phyloP scores from a whole-genome alignment of 2,329 filamentous ascomycete genomes.

The Alternaria gaisen region DNA sequence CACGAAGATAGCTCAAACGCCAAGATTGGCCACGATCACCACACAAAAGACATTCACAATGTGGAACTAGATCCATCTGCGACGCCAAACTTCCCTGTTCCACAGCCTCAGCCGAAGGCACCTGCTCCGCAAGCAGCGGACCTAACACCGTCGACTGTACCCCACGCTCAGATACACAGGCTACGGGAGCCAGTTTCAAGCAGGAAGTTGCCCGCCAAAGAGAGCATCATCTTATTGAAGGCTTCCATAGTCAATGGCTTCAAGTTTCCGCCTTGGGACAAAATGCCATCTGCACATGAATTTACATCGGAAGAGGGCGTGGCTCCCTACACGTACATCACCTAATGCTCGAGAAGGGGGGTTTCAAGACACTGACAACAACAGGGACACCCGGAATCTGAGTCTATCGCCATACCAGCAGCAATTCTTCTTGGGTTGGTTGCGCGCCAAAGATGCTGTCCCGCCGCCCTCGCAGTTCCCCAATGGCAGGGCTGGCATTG shows the following conservation, averaged over 20 bases:
- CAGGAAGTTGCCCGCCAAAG: slow-evolving; percentile 71
- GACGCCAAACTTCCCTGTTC: not conserved
- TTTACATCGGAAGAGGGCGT: slow-evolving; percentile 66
- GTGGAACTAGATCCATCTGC: not conserved
- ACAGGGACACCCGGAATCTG: slow-evolving; percentile 71
- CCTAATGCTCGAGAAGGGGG: slow-evolving; percentile 34
- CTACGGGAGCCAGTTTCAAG: slow-evolving; percentile 62
- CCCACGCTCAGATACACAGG: slow-evolving; percentile 41
- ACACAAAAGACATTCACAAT: not conserved
- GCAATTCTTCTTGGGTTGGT: slow-evolving; percentile 84
- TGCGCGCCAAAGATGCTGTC: slow-evolving; percentile 75
- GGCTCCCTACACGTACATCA: slow-evolving; percentile 65
- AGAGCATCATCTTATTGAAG: slow-evolving; percentile 79
- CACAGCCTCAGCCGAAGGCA: not conserved
- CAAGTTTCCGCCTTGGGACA: slow-evolving; percentile 83
- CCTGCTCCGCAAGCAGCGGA: not conserved
- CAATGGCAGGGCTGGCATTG: slow-evolving; percentile 37
- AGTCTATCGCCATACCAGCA: slow-evolving; percentile 78
- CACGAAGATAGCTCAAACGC: slow-evolving; percentile 18
- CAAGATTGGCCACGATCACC: not conserved
- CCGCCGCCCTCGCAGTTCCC: slow-evolving; percentile 54
- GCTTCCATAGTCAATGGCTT: slow-evolving; percentile 83
- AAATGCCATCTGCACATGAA: slow-evolving; percentile 67
- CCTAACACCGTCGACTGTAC: slow-evolving; percentile 14
- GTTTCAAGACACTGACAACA: slow-evolving; percentile 19